These are phyloP conservation scores for Lophium mytilinum DNA, from an alignment of 495 filamentous ascomycete genomes.

Conservation along the genomic window DNA sequence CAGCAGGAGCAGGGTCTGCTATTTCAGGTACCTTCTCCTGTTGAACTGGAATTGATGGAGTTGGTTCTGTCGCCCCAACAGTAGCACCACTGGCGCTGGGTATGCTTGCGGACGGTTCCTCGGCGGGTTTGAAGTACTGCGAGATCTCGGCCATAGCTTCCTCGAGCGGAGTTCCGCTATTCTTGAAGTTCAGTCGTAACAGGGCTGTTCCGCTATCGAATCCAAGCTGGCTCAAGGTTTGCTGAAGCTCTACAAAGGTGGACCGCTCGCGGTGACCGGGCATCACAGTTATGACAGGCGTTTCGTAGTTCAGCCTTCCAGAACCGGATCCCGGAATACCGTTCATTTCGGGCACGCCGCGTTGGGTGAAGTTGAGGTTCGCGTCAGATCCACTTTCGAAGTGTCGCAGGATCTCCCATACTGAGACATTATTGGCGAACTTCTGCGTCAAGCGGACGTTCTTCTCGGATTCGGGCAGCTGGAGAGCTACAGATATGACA, in stretches of 20 bases:
- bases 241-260: conserved; percentile 72
- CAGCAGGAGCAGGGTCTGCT: neutral
- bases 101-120: neutral
- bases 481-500: conserved; percentile 75
- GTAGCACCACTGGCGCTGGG: conserved; percentile 1
- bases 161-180: conserved; percentile 68
- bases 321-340: conserved; percentile 44
- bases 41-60: conserved; percentile 6
- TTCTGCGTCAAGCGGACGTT: conserved; percentile 67
- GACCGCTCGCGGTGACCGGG: conserved; percentile 56
- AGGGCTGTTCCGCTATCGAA: conserved; percentile 73
- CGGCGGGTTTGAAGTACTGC: conserved; percentile 50
- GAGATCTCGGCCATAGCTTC: conserved; percentile 77
- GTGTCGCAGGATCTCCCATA: conserved; percentile 82
- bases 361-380: conserved; percentile 57
- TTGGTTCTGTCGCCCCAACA: conserved; percentile 4
- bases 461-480: conserved; percentile 62
- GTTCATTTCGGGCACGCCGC: conserved; percentile 54
- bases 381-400: conserved; percentile 66
- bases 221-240: conserved; percentile 77
- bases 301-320: conserved; percentile 79
- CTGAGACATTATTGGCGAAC: conserved; percentile 69
- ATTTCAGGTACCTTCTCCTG: conserved; percentile 11
- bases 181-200: conserved; percentile 66
- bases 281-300: conserved; percentile 73